Evolutionary conservation across 129 eudicot species (phyloP), one percentile per base, ranked within the genome.

Genomic region (Cynara cardunculus): DNA sequence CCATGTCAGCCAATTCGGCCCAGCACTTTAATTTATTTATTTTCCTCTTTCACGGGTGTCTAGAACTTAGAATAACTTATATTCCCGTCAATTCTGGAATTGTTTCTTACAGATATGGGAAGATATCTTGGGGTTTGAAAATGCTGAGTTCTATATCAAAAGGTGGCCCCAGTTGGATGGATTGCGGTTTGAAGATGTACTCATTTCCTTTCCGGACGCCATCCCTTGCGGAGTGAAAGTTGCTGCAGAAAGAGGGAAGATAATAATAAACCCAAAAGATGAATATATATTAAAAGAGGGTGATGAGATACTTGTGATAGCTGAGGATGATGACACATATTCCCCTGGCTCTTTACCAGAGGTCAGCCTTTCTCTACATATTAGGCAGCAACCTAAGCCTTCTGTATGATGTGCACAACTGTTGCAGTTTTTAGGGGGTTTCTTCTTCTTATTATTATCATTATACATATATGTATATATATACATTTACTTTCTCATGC

Each of bases 301-400:
- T 66, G 99, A 96, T 79, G 98, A 96, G 78, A 83, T 96, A 65
- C 97, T 92, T 87, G 99, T 96, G 69, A 92, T 96, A 73, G 99
- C 99, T 27, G 99, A 96, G 86, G 99, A 96, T 72, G 99, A 96
- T 87, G 99, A 96, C 80, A 92, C 99, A n/a, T 96, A 96, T 88
- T 87, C 93, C 74, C 99, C 99, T 19, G 90, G 89, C 72, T 84
- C 97, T 74, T 82, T 89, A 30, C 98, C 97, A 59, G 89, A 92
- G 97, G 97, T 95, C 71, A 81, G 71, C 46, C 5, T 82, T 61
- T 79, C 78, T 62, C 25, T 77, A 76, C 73, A 80, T 37, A 30
- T 24, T 86, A 12, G 5, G 70, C 79, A 26, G 25, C 73, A 31
- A 28, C 14, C 22, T 77, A 22, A 10, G 18, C 16, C 71, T 67